Conservation (phyloP, 1,284 basidiomycete genomes). For the Volvariella surrecta region DNA sequence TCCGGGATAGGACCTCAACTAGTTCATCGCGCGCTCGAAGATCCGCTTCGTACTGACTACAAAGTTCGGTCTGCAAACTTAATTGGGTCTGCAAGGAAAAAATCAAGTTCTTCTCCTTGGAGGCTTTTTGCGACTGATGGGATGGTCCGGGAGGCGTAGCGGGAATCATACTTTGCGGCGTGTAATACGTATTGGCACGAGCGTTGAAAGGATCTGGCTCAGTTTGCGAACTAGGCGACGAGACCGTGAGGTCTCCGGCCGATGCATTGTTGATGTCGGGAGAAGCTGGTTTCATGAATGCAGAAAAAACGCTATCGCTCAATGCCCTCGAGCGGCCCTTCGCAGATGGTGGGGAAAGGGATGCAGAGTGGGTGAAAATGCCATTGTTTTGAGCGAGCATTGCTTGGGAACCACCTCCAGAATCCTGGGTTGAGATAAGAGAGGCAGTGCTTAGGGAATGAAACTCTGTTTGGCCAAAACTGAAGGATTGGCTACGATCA, state of each 20-base stretch:
- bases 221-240: constrained; percentile 23
- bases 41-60: constrained; percentile 66
- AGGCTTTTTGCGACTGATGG: constrained; percentile 51
- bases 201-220: constrained; percentile 67
- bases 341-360: constrained; percentile 13
- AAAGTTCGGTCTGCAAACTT: constrained; percentile 59
- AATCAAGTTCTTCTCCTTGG: constrained; percentile 61
- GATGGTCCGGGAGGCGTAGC: constrained; percentile 45
- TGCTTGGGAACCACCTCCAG: constrained; percentile 14
- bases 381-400: constrained; percentile 18
- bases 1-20: constrained; percentile 48
- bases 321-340: constrained; percentile 42
- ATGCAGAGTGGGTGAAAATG: constrained; percentile 18
- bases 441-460: constrained; percentile 29
- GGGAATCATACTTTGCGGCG: constrained; percentile 61
- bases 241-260: constrained; percentile 27
- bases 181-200: constrained; percentile 68
- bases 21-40: constrained; percentile 62
- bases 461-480: constrained; percentile 52
- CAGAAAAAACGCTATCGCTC: constrained; percentile 52
- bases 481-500: constrained; percentile 51
- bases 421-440: constrained; percentile 15
- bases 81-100: constrained; percentile 65
- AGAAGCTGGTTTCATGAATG: constrained; percentile 31
- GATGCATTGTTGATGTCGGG: constrained; percentile 54